Conservation (phyloP, 495 filamentous ascomycete species). For the Pyrenula massariospora region DNA sequence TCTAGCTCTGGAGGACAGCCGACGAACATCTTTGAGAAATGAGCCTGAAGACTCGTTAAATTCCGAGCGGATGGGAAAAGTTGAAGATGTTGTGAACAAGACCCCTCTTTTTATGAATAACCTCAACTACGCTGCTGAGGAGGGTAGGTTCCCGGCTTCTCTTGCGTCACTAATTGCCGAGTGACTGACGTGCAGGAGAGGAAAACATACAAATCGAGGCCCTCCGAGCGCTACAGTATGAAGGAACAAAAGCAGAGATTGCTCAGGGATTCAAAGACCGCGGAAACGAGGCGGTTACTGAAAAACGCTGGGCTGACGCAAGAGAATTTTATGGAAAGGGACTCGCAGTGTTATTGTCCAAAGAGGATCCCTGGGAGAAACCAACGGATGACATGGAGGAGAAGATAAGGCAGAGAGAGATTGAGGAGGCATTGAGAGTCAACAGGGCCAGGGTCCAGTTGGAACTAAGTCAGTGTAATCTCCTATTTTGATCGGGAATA, state of each 20-base stretch:
- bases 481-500: background rate
- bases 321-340: conserved; percentile 86
- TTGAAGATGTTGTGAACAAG: conserved; percentile 55
- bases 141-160: conserved; percentile 32
- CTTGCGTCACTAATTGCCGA: too few relatives aligned
- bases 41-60: conserved; percentile 6
- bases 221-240: conserved; percentile 78
- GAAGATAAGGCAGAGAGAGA: conserved; percentile 37
- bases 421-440: conserved; percentile 65
- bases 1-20: conserved; percentile 53
- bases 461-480: conserved; percentile 42
- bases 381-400: conserved; percentile 39
- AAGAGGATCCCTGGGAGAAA: conserved; percentile 42
- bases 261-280: conserved; percentile 69
- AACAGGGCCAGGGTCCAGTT: conserved; percentile 86
- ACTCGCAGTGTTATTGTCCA: conserved; percentile 49
- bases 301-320: conserved; percentile 67
- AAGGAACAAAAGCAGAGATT: conserved; percentile 77
- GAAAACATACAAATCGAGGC: conserved; percentile 75
- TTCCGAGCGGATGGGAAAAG: conserved; percentile 1
- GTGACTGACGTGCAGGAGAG: conserved; percentile 27
- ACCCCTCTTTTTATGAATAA: conserved; percentile 92
- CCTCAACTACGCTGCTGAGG: conserved; percentile 56
- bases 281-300: conserved; percentile 76
- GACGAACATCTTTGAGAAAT: conserved; percentile 78